Percentiles rank a stretch among this genome's conserved stretches.
Conservation (phyloP, 2,329 filamentous ascomycete genomes). For the Chrysoporthe puriensis region DNA sequence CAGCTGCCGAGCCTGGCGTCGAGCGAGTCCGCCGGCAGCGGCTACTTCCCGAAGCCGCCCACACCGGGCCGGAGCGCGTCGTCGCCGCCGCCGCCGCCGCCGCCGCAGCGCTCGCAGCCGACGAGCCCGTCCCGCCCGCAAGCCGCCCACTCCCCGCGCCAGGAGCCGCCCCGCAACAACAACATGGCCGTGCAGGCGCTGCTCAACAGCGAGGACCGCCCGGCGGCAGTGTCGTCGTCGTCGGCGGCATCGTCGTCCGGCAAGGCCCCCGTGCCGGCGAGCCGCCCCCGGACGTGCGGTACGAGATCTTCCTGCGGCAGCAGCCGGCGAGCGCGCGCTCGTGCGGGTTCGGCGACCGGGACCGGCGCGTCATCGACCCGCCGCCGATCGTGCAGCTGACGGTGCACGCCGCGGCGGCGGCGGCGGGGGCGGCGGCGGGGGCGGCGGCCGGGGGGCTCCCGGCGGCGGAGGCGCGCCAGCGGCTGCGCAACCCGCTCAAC, state of each 20-base stretch:
- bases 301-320: constrained; percentile 68
- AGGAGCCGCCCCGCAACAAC: constrained; percentile 10
- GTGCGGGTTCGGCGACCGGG: constrained; percentile 82
- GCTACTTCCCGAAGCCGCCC: not conserved
- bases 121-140: constrained; percentile 3
- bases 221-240: not conserved
- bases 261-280: not conserved
- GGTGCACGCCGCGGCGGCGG: too few relatives aligned
- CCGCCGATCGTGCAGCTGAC: constrained; percentile 78
- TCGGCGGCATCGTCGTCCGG: not conserved
- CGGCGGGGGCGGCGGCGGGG: too few relatives aligned
- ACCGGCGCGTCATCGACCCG: constrained; percentile 80
- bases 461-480: too few relatives aligned
- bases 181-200: constrained; percentile 25
- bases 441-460: too few relatives aligned
- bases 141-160: constrained; percentile 16
- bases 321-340: constrained; percentile 78
- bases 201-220: constrained; percentile 18
- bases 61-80: not conserved
- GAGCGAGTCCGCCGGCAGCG: not conserved
- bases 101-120: not conserved
- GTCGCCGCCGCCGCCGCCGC: not conserved
- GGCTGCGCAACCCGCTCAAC: constrained; percentile 63
- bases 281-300: constrained; percentile 34
- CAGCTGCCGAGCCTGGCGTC: not conserved